Evolutionary conservation across 331 rosid genomes (phyloP).

Genomic region (Dryas integrifolia): DNA sequence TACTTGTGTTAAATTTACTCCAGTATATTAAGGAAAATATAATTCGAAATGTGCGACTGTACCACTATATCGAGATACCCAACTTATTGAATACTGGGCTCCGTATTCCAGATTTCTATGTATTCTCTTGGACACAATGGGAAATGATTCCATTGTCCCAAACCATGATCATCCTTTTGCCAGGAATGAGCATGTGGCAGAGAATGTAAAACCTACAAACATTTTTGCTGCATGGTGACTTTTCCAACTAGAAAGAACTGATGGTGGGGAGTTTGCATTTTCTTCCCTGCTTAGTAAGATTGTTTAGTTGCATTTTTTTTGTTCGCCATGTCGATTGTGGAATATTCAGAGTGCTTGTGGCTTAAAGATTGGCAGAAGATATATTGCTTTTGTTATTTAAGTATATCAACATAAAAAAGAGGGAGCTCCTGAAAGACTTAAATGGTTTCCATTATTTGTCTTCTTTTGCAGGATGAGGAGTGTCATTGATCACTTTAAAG

Average conservation of each 20-base stretch:
- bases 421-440: not conserved
- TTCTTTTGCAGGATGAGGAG: conserved; percentile 51
- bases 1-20: not conserved
- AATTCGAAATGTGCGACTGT: not conserved
- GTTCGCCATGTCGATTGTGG: not conserved
- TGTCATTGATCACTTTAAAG: conserved; percentile 77
- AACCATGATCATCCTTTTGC: not conserved
- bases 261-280: not conserved
- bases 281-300: not conserved
- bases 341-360: not conserved
- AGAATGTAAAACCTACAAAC: not conserved
- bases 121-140: not conserved
- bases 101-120: not conserved
- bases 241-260: not conserved
- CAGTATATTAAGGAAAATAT: not conserved
- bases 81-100: not conserved
- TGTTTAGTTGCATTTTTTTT: not conserved
- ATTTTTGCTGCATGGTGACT: not conserved
- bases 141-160: not conserved
- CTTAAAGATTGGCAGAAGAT: not conserved
- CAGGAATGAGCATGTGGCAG: not conserved
- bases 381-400: not conserved
- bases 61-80: not conserved
- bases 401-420: not conserved
- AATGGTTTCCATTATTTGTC: conserved; percentile 8